Evolutionary conservation across 2,329 filamentous ascomycete genomes (phyloP), one percentile per base, ranked within the genome.

Genomic region (Aspergillus latus): DNA sequence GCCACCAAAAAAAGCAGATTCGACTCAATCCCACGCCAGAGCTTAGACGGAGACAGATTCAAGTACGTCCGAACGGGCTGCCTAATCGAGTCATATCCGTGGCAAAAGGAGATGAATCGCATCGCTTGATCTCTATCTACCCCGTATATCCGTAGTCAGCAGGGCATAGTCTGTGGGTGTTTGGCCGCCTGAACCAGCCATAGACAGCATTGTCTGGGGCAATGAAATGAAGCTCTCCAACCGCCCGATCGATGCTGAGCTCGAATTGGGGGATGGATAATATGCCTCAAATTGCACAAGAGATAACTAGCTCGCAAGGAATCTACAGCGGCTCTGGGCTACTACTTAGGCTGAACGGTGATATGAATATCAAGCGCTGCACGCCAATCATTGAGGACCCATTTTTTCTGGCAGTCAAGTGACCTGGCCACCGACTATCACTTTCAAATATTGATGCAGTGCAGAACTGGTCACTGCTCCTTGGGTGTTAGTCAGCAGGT

Each of bases 61-160:
- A 29, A 9, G 7, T 21, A 21, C 21, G 21, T 21, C 21, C 21
- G 28, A 5, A 21, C 16, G 13, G 40, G 30, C 40, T 36, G 44
- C 45, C 48, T 52, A 36, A 39, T 49, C 34, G 34, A 37, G 34
- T 37, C 34, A 37, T 36, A 47, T 62, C 68, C 63, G 66, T 69
- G 67, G 64, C 68, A 61, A 66, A 68, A 68, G 58, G 63, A 71
- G 66, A 58, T 64, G 59, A 61, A 62, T 62, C 54, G 58, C 15
- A 62, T 62, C 54, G 45, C n/a, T 53, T 36, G 34, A 62, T 37
- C 34, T 37, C 34, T 47, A 32, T 21, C 21, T 21, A 21, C 59
- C 59, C 60, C 32, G 42, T 59, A 54, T 56, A 49, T 48, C 37
- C 49, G 57, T 43, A 67, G 68, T 70, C 68, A 70, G 63, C 65